Base-by-base conservation (phyloP, 345 rosid species). In the Eucalyptus curtisii region DNA sequence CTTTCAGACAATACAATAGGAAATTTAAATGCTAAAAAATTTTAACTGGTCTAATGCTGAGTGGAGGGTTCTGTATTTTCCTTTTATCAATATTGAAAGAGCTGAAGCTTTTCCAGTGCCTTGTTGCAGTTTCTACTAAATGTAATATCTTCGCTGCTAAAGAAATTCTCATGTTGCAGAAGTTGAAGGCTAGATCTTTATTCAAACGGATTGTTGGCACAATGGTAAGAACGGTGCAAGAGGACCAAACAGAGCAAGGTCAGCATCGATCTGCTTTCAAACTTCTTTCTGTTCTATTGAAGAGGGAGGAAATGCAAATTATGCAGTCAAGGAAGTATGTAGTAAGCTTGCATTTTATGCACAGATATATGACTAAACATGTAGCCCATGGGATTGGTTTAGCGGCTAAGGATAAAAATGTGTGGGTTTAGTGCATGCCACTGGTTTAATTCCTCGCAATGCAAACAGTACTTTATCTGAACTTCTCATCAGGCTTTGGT, bases 181-280 rank as follows among this genome's bases (percentile, higher is more conserved):
- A 93, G 45, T 91, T 94, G 88, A 97, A 95, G 90, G 94, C 95
- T 86, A 95, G 92, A 89, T 97, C 99, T 76, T 93, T 97, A 91
- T 95, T 96, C 82, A 95, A 93, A 91, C 93, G 98, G 90, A 94
- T 97, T 88, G 97, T 96, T 90, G 96, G 97, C 90, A 96, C 96
- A 7, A 97, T 97, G 87, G 98, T 97, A 50, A 95, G 98, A 68
- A 94, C 99, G 13, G 96, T 95, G 88, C 97, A 97, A 89, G 99
- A 97, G 90, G 98, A 97, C 91, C 97, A 96, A 91, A 97, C 95
- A 92, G 99, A 98, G 95, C 98, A 97, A 97, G 99, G 99, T 97
- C 47, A 87, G 90, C 88, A 12, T 87, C 85, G 42, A 49, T 90
- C 86, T 33, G 27, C 49, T 45, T 86, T 86, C 44, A 25, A 87